Evolutionary conservation across 805 yeast species (phyloP).

Genomic region (Suhomyces kilbournensis): DNA sequence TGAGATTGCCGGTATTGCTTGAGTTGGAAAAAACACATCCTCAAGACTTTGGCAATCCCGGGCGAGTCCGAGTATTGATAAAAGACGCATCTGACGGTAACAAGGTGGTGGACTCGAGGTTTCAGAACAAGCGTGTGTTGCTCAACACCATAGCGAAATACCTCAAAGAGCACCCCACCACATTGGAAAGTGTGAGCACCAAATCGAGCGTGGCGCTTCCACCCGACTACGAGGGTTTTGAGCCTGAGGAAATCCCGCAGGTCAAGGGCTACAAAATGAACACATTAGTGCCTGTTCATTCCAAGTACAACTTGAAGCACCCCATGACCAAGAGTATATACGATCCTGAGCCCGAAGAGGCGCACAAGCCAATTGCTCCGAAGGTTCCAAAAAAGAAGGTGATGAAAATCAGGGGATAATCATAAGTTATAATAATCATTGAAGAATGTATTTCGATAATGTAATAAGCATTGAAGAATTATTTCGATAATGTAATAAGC

Average conservation of each 20-base stretch:
- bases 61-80: constrained; percentile 79
- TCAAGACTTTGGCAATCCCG: constrained; percentile 96
- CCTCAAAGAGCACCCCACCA: constrained; percentile 66
- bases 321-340: constrained; percentile 76
- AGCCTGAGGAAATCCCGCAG: constrained; percentile 60
- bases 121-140: constrained; percentile 58
- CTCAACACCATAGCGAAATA: constrained; percentile 59
- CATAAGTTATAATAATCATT: too few species aligned
- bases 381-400: constrained; percentile 54
- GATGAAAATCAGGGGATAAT: constrained; percentile 52
- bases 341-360: constrained; percentile 44
- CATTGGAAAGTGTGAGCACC: constrained; percentile 49
- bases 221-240: constrained; percentile 53
- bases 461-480: too few species aligned
- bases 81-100: constrained; percentile 48
- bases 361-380: constrained; percentile 34
- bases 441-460: too few species aligned
- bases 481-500: too few species aligned
- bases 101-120: constrained; percentile 20
- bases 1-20: constrained; percentile 44
- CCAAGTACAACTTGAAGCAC: constrained; percentile 75
- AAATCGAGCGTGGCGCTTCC: constrained; percentile 60
- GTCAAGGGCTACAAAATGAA: constrained; percentile 89
- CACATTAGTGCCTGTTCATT: constrained; percentile 82
- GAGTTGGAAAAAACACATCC: constrained; percentile 90